A percentile compares a stretch with the other conserved stretches of the same genome.
phyloP scores from a whole-genome alignment of 1,284 basidiomycete genomes.

The Sanghuangporus baumii region DNA sequence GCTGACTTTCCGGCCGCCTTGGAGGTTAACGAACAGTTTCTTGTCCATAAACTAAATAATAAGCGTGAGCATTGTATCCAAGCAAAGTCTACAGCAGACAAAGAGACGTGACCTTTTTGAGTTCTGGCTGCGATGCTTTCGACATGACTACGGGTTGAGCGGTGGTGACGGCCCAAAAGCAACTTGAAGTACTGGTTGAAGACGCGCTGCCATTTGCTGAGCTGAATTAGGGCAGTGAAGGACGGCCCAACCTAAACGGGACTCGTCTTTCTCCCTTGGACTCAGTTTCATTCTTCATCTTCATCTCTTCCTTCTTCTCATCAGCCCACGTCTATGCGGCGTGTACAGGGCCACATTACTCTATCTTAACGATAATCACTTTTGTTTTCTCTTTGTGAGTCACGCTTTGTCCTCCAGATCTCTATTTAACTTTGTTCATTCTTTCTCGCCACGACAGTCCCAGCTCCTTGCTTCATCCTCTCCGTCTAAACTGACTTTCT shows the following conservation, averaged over 20 bases:
- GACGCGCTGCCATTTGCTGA: not conserved
- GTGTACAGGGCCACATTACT: not conserved
- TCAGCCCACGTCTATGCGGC: not conserved
- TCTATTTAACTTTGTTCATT: not conserved
- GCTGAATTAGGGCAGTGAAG: not conserved
- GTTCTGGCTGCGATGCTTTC: conserved; percentile 87
- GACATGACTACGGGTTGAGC: conserved; percentile 53
- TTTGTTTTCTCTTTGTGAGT: conserved; percentile 9
- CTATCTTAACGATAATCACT: not conserved
- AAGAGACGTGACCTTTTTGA: conserved; percentile 71
- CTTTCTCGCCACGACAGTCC: not conserved
- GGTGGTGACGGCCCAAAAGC: conserved; percentile 13
- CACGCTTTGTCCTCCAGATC: not conserved
- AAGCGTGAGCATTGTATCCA: conserved; percentile 1
- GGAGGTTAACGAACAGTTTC: conserved; percentile 90
- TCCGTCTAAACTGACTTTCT: not conserved
- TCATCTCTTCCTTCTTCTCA: not conserved
- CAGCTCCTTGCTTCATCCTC: not conserved
- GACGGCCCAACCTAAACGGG: not conserved
- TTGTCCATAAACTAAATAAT: conserved; percentile 92
- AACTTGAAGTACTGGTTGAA: not conserved
- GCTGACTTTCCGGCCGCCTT: conserved; percentile 94
- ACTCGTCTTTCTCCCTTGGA: no score
- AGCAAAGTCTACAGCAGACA: conserved; percentile 9
- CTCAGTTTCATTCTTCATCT: not conserved